Conservation (phyloP, 495 filamentous ascomycete genomes). For the Penicillium alfredii region DNA sequence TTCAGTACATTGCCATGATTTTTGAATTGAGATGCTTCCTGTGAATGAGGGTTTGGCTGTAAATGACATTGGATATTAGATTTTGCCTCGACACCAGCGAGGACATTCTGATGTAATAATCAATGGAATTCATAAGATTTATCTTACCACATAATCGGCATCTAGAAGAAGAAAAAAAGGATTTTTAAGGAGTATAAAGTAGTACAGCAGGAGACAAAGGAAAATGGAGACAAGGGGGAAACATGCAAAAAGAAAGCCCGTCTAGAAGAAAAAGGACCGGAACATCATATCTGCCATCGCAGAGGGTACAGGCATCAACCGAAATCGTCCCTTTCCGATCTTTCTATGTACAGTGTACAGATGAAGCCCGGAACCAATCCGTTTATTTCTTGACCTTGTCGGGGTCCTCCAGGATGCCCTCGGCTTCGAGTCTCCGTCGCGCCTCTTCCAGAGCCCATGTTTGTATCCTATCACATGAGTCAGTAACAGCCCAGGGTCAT, state of each 20-base stretch:
- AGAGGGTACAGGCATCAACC: slow-evolving; percentile 29
- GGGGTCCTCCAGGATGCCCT: slow-evolving; percentile 86
- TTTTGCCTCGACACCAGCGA: too few species aligned
- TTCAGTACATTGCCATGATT: too few species aligned
- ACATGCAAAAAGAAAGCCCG: slow-evolving; percentile 39
- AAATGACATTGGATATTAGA: too few species aligned
- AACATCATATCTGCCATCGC: slow-evolving; percentile 32
- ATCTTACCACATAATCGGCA: too few species aligned
- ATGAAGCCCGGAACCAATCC: slow-evolving; percentile 17
- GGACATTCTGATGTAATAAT: too few species aligned
- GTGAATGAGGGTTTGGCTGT: too few species aligned
- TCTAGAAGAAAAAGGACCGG: slow-evolving; percentile 31
- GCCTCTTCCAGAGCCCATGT: slow-evolving; percentile 99
- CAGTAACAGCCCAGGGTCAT: too few species aligned
- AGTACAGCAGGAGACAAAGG: slow-evolving; percentile 31
- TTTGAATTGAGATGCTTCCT: too few species aligned
- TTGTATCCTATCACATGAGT: slow-evolving; percentile 69
- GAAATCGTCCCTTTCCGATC: slow-evolving; percentile 31
- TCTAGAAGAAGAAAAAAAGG: slow-evolving; percentile 23
- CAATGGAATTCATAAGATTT: too few species aligned
- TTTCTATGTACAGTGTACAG: slow-evolving; percentile 48
- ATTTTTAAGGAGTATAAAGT: slow-evolving; percentile 29
- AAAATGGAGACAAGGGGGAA: slow-evolving; percentile 25
- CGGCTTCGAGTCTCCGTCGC: slow-evolving; percentile 81
- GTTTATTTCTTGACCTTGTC: slow-evolving; percentile 39